Conservation (phyloP, 495 filamentous ascomycete species). For the Cercophora sp. region DNA sequence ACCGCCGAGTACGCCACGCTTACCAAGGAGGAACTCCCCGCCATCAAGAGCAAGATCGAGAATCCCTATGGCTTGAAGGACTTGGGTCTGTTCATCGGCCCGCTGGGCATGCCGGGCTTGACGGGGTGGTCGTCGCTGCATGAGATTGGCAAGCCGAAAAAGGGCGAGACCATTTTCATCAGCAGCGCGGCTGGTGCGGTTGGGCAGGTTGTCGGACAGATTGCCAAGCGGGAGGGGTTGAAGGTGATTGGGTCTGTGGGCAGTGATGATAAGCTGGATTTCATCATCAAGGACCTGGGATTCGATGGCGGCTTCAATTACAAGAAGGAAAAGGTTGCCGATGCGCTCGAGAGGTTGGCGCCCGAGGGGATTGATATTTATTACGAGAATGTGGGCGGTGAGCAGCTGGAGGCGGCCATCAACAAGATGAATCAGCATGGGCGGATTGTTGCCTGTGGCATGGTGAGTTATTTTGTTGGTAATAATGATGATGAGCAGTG, state of each 20-base stretch:
- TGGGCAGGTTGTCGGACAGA: conserved; percentile 76
- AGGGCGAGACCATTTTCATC: conserved; percentile 86
- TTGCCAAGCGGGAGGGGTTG: conserved; percentile 84
- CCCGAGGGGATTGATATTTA: conserved; percentile 91
- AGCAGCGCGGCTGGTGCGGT: conserved; percentile 80
- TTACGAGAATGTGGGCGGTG: conserved; percentile 92
- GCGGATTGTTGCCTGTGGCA: conserved; percentile 58
- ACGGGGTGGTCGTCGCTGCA: conserved; percentile 79
- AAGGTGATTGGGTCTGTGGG: conserved; percentile 69
- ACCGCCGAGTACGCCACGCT: conserved; percentile 61
- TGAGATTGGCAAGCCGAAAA: conserved; percentile 79
- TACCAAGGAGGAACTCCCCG: conserved; percentile 24
- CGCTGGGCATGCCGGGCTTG: conserved; percentile 83
- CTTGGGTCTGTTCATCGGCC: conserved; percentile 60
- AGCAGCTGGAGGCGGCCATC: conserved; percentile 76
- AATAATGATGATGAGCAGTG: conserved; percentile 6
- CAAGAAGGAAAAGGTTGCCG: conserved; percentile 56
- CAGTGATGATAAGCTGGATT: conserved; percentile 65
- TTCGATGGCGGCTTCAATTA: conserved; percentile 76
- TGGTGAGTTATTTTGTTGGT: conserved; percentile 30
- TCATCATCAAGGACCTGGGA: conserved; percentile 58
- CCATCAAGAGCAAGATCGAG: conserved; percentile 41
- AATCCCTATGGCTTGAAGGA: conserved; percentile 61
- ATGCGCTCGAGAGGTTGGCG: conserved; percentile 69
- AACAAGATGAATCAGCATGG: conserved; percentile 65